Evolutionary conservation across 768 basidiomycete species (phyloP), one percentile per base, ranked within the genome.

Genomic region (Boletus reticulatus): DNA sequence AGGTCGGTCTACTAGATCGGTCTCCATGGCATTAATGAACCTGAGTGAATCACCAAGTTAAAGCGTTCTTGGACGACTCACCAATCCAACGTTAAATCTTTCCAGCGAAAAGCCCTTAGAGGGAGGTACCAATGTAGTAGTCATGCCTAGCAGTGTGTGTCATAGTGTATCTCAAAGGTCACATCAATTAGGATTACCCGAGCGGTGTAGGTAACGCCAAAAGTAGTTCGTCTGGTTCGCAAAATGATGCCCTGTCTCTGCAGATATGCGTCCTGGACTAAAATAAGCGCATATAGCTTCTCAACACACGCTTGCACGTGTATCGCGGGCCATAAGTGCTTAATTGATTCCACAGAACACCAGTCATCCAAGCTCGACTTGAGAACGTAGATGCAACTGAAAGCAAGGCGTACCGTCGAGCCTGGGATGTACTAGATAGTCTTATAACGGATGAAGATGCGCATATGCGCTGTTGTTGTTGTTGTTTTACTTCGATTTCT

Each of bases 301-400:
- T 56, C 36, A 57, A 31, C 37, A 50, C n/a, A 47, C 36, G 32
- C 20, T n/a, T 47, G 39, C 14, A 19, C 8, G 6, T 6, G 17
- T 7, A 34, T 45, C 4, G 8, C 11, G 10, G 2, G 17, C 22
- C 16, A 8, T n/a, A 12, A 17, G 46, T 16, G 58, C 78, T 51
- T 58, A 91, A 91, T 92, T 94, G 47, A 94, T 91, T 9, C 92
- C 92, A 63, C 89, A 92, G 60, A 94, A 92, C 14, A 92, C 60
- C 22, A 93, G 27, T 48, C 17, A 31, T 27, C 8, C 43, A 48
- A 24, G 43, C 4, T 54, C 16, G 6, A 44, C 37, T 20, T 41
- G 17, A 49, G 52, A 22, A 20, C 19, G 17, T 39, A 44, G 37
- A 22, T 10, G 20, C 4, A 20, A 7, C 0, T 37, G 50, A 42